Base-by-base conservation (phyloP, 1,284 basidiomycete species). In the Peniophora sp. region DNA sequence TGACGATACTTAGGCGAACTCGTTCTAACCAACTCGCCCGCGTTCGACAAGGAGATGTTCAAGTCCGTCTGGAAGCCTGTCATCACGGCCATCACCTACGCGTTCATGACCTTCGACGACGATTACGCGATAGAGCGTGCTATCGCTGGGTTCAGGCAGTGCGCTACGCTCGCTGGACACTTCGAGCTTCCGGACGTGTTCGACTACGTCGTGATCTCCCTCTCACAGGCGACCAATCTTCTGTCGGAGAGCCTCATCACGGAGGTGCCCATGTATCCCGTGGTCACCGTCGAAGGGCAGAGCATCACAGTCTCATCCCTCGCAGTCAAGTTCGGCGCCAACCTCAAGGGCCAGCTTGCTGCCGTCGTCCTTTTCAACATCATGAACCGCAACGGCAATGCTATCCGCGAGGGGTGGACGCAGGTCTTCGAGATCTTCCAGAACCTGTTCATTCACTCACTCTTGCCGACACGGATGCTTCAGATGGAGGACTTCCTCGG, bases 361-460 rank as follows among this genome's bases (percentile, higher is more conserved):
- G 94, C 96, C 11, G 96, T 99, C 10, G 93, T 99, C 3, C 69
- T 99, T 32, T 99, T 99, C 71, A 97, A 95, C 53, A 97, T 99
- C 50, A 92, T 97, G 16, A 97, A 98, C 61, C 92, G 94, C 8
- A 95, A 98, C 65, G 92, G 92, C n/a, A 89, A 92, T 59, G 89
- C 93, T 3, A 81, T 99, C 50, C 82, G 94, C 35, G 89, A 93
- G 64, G 94, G 96, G 16, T 99, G 97, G 97, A 83, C 79, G 2
- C 89, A 91, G 72, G 90, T 99, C 52, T 97, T 99, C 61, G 95
- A 97, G 66, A 97, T 99, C 83, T 94, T 97, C 69, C 89, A 96
- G 63, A 97, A 94, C 34, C 74, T 99, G 22, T 99, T 99, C 69
- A 70, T 96, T 43, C 90, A 97, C 64, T 95, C 93, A 2, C 76